Percentiles rank a stretch among this genome's conserved stretches.
These are phyloP conservation scores for Amanita fuliginea DNA, from an alignment of 768 basidiomycete genomes.

Conservation along the genomic window DNA sequence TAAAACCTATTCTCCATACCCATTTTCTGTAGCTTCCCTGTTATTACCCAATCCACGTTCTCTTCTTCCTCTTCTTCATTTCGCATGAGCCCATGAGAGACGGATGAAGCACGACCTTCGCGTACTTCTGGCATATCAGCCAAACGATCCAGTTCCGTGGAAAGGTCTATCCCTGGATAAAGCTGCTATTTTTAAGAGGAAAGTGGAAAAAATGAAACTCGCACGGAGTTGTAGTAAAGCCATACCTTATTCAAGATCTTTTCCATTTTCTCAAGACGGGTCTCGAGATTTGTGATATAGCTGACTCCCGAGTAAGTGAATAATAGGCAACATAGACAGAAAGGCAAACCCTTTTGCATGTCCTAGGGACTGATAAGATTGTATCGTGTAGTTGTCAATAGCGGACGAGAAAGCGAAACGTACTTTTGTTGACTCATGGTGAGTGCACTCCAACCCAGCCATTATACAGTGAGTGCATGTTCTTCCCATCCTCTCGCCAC, in stretches of 20 bases:
- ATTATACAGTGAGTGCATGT: conserved; percentile 57
- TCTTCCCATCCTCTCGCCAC: conserved; percentile 52
- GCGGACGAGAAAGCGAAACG: conserved; percentile 11
- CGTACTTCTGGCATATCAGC: conserved; percentile 16
- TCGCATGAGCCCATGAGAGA: conserved; percentile 19
- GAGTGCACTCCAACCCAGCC: conserved; percentile 51
- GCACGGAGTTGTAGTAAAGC: not conserved
- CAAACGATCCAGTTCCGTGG: conserved; percentile 38
- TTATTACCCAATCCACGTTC: conserved; percentile 15
- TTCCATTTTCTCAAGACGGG: conserved; percentile 55
- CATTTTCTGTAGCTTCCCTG: conserved; percentile 19
- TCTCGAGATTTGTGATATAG: conserved; percentile 57
- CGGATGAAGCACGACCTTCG: conserved; percentile 12
- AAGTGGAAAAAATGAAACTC: too few relatives aligned
- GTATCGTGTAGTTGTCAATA: not conserved
- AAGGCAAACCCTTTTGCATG: conserved; percentile 44
- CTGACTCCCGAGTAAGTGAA: conserved; percentile 17
- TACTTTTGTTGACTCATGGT: conserved; percentile 63
- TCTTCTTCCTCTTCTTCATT: conserved; percentile 19
- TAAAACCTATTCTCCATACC: conserved; percentile 30
- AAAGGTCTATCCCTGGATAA: conserved; percentile 54
- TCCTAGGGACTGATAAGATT: conserved; percentile 35
- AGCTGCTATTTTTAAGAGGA: conserved; percentile 14
- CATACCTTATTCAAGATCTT: conserved; percentile 42
- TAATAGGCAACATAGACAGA: conserved; percentile 21